A percentile compares a stretch with the other conserved stretches of the same genome.
Evolutionary conservation across 202 grass and related monocot species (phyloP).

Genomic region (Panicum virgatum): DNA sequence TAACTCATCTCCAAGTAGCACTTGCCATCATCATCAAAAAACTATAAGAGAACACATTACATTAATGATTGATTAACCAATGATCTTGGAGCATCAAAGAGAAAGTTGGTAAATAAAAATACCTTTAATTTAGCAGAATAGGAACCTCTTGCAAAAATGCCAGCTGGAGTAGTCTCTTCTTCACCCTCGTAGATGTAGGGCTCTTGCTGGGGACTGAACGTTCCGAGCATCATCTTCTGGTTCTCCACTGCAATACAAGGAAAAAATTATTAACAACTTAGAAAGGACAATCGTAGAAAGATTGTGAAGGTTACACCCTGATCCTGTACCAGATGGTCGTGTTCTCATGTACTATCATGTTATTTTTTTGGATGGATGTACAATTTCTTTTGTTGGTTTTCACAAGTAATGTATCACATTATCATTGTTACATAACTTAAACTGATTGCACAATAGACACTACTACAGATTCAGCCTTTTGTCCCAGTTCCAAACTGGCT

Average conservation of each 20-base stretch:
- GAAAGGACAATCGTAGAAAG: background rate
- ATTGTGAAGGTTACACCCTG: background rate
- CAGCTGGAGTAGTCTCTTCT: conserved; percentile 87
- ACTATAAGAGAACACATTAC: conserved; percentile 39
- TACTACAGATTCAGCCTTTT: too few relatives aligned
- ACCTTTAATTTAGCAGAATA: conserved; percentile 89
- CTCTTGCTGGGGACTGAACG: conserved; percentile 85
- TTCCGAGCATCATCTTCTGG: conserved; percentile 89
- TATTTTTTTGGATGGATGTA: background rate
- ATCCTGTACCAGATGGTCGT: background rate
- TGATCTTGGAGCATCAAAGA: background rate
- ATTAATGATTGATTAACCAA: background rate
- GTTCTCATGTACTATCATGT: background rate
- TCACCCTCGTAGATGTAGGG: conserved; percentile 74
- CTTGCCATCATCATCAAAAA: conserved; percentile 90
- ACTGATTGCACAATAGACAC: background rate
- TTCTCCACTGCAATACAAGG: conserved; percentile 59
- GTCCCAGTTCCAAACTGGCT: too few relatives aligned
- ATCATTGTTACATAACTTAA: background rate
- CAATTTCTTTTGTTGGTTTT: background rate
- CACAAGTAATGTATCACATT: background rate
- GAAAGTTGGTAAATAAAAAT: background rate
- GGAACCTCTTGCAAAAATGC: conserved; percentile 79
- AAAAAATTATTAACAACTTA: background rate
- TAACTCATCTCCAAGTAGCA: conserved; percentile 87